phyloP scores from a whole-genome alignment of 2,329 filamentous ascomycete species.

The Ilyonectria sp. region DNA sequence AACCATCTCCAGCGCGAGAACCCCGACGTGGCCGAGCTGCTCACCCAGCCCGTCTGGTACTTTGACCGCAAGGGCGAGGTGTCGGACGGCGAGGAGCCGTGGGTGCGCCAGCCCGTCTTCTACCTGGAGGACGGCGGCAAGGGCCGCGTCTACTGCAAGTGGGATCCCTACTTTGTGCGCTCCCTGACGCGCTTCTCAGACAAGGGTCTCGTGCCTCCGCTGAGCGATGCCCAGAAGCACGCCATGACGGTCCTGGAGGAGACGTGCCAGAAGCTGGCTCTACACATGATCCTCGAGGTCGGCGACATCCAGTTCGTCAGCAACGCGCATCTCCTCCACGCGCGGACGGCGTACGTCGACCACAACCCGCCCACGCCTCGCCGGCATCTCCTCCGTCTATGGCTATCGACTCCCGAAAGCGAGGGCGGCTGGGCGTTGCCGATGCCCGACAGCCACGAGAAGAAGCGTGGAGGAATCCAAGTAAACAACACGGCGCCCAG shows the following conservation, averaged over 20 bases:
- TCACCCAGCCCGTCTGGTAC: slow-evolving; percentile 89
- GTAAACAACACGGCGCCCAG: slow-evolving; percentile 85
- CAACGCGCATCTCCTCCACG: slow-evolving; percentile 86
- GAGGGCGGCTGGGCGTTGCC: slow-evolving; percentile 91
- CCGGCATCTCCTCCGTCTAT: slow-evolving; percentile 86
- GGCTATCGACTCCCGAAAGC: slow-evolving; percentile 84
- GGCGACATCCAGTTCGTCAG: slow-evolving; percentile 91
- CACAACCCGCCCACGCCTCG: slow-evolving; percentile 77
- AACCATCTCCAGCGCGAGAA: slow-evolving; percentile 82
- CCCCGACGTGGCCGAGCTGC: slow-evolving; percentile 82
- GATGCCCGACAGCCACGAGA: slow-evolving; percentile 84
- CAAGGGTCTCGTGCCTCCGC: slow-evolving; percentile 78
- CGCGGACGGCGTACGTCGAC: slow-evolving; percentile 82
- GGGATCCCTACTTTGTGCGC: slow-evolving; percentile 90
- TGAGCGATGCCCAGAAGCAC: slow-evolving; percentile 78
- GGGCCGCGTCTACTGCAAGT: slow-evolving; percentile 75
- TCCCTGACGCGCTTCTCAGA: slow-evolving; percentile 83
- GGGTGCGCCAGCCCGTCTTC: slow-evolving; percentile 79
- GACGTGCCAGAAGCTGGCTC: slow-evolving; percentile 78
- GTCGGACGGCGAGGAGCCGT: slow-evolving; percentile 81
- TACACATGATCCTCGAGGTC: slow-evolving; percentile 90
- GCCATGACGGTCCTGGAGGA: slow-evolving; percentile 77
- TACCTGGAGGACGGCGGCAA: slow-evolving; percentile 81
- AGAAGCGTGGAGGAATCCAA: slow-evolving; percentile 91
- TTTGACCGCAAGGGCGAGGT: slow-evolving; percentile 93